Conservation (phyloP, 805 yeast species). For the Metschnikowia orientalis region DNA sequence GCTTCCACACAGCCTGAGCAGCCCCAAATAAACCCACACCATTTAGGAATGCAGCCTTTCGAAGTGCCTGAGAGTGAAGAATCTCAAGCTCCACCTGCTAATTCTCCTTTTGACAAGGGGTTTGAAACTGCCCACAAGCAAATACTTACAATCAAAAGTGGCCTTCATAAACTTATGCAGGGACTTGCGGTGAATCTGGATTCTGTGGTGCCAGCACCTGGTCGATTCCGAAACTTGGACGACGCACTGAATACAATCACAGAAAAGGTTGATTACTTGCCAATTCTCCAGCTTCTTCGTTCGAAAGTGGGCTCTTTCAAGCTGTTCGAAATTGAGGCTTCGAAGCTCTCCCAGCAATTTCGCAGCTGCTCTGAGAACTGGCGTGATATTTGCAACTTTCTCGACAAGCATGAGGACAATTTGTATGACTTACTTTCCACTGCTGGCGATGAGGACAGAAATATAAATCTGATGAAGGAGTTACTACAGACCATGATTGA, state of each 20-base stretch:
- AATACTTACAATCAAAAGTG: conserved; percentile 21
- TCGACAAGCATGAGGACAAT: conserved; percentile 26
- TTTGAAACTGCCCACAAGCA: conserved; percentile 30
- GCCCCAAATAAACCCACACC: no score
- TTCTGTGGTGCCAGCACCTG: not conserved
- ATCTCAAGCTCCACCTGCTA: no score
- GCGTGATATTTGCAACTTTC: conserved; percentile 21
- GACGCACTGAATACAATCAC: conserved; percentile 33
- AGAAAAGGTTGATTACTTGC: conserved; percentile 31
- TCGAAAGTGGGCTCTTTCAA: conserved; percentile 27
- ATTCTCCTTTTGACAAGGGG: conserved; percentile 33
- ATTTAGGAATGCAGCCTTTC: conserved; percentile 14
- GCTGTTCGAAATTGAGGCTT: conserved; percentile 22
- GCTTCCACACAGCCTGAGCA: no score
- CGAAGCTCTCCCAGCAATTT: conserved; percentile 25
- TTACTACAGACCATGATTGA: no score
- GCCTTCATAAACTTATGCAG: conserved; percentile 8
- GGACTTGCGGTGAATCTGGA: conserved; percentile 3
- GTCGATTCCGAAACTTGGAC: conserved; percentile 20
- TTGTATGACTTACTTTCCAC: conserved; percentile 14
- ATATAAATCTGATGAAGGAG: no score
- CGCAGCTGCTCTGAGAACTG: conserved; percentile 28
- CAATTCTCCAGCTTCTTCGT: conserved; percentile 27
- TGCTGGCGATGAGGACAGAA: no score
- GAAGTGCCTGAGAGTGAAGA: conserved; percentile 14